Evolutionary conservation across 306 rosid species (phyloP).

Genomic region (Notholithocarpus densiflorus): DNA sequence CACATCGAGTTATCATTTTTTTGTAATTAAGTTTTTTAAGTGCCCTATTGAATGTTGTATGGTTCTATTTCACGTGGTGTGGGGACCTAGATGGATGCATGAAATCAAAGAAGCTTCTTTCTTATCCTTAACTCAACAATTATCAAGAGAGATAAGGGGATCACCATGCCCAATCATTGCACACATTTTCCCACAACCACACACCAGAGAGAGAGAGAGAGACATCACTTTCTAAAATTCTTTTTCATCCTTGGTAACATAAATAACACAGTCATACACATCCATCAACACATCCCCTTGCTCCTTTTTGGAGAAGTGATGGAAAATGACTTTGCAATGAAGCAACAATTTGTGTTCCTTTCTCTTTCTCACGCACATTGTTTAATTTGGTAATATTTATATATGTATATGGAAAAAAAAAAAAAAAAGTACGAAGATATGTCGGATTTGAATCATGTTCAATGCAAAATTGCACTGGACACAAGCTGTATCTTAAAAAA

Average conservation of each 20-base stretch:
- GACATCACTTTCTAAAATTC: background rate
- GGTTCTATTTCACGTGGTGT: slow-evolving; percentile 37
- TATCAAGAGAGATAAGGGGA: slow-evolving; percentile 21
- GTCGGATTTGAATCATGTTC: no score
- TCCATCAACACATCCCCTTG: slow-evolving; percentile 8
- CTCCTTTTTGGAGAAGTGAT: background rate
- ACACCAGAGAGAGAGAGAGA: background rate
- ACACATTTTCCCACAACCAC: slow-evolving; percentile 32
- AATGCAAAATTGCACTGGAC: no score
- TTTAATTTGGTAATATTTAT: background rate
- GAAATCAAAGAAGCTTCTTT: slow-evolving; percentile 30
- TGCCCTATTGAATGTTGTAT: slow-evolving; percentile 17
- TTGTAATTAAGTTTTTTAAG: no score
- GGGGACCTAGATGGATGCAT: slow-evolving; percentile 37
- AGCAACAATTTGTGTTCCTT: background rate
- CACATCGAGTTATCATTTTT: no score
- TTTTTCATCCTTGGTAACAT: background rate
- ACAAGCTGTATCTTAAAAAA: no score
- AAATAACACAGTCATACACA: background rate
- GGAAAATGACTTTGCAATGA: slow-evolving; percentile 21
- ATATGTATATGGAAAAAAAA: no score
- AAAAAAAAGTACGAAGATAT: no score
- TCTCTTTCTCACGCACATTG: slow-evolving; percentile 9
- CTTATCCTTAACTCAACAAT: slow-evolving; percentile 24
- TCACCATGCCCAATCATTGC: slow-evolving; percentile 28